phyloP scores from a whole-genome alignment of 441 rosid species.

The Gossypium davidsonii region DNA sequence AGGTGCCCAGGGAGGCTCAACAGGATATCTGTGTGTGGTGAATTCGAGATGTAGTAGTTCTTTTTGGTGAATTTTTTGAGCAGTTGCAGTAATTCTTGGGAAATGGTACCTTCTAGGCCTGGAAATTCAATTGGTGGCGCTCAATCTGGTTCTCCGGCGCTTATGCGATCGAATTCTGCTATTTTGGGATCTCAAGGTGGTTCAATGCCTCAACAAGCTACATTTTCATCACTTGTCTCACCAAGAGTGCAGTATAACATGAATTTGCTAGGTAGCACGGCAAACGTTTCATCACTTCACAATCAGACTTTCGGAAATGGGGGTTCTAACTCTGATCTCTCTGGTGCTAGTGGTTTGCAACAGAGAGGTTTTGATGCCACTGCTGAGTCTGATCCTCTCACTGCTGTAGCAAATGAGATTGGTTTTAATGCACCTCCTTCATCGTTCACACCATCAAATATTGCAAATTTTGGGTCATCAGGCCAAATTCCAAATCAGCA shows the following conservation, averaged over 20 bases:
- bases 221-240: conserved; percentile 24
- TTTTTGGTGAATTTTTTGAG: conserved; percentile 8
- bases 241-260: conserved; percentile 27
- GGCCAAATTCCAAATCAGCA: conserved; percentile 28
- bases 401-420: conserved; percentile 25
- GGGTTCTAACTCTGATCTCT: conserved; percentile 14
- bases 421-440: conserved; percentile 18
- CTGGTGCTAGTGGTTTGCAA: conserved; percentile 23
- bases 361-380: conserved; percentile 19
- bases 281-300: conserved; percentile 28
- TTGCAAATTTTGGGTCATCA: conserved; percentile 25
- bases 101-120: conserved; percentile 32
- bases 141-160: conserved; percentile 24
- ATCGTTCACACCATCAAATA: conserved; percentile 19
- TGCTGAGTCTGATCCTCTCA: conserved; percentile 25
- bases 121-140: conserved; percentile 22
- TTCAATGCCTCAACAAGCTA: conserved; percentile 20
- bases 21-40: not conserved
- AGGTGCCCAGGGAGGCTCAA: not conserved
- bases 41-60: not conserved
- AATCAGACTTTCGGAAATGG: conserved; percentile 29
- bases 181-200: conserved; percentile 33
- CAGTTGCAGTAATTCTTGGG: not conserved
- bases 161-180: conserved; percentile 25
- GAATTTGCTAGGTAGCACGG: conserved; percentile 25